Percentiles rank a stretch among this genome's conserved stretches.
phyloP scores from a whole-genome alignment of 345 rosid genomes.

The Capsella bursapastoris region DNA sequence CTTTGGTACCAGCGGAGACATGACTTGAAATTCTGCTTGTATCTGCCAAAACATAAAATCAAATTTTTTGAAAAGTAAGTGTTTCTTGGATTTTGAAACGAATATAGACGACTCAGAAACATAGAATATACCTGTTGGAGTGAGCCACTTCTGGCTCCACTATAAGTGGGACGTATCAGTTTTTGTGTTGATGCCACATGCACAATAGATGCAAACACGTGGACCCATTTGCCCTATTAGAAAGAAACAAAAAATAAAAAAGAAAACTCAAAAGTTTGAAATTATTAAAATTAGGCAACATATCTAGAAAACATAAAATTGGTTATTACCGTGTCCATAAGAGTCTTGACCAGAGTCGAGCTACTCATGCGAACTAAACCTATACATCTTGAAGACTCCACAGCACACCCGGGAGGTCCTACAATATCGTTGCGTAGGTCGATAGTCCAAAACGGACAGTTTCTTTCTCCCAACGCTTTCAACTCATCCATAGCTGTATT shows the following conservation, averaged over 20 bases:
- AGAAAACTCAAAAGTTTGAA: not conserved
- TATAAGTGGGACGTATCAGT: constrained; percentile 46
- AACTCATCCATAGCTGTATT: constrained; percentile 62
- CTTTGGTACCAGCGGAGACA: constrained; percentile 63
- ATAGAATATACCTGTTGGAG: constrained; percentile 55
- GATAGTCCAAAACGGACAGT: constrained; percentile 56
- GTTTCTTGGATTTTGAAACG: constrained; percentile 1
- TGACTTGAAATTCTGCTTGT: constrained; percentile 62
- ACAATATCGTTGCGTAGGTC: constrained; percentile 39
- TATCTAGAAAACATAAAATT: not conserved
- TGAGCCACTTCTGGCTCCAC: constrained; percentile 52
- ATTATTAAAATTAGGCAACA: not conserved
- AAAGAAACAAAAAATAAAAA: not conserved
- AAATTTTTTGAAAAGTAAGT: not conserved
- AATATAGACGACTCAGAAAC: not conserved
- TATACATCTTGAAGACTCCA: constrained; percentile 62
- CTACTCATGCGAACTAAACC: constrained; percentile 49
- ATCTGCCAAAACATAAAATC: constrained; percentile 47
- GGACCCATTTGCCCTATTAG: constrained; percentile 59
- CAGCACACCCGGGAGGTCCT: constrained; percentile 44
- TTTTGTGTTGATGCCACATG: constrained; percentile 46
- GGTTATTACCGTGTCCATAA: constrained; percentile 66
- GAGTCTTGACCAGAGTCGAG: constrained; percentile 53
- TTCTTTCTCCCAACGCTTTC: constrained; percentile 48
- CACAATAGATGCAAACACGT: constrained; percentile 61